Base-by-base conservation (phyloP, 2,329 filamentous ascomycete genomes). In the Fusarium sp. region DNA sequence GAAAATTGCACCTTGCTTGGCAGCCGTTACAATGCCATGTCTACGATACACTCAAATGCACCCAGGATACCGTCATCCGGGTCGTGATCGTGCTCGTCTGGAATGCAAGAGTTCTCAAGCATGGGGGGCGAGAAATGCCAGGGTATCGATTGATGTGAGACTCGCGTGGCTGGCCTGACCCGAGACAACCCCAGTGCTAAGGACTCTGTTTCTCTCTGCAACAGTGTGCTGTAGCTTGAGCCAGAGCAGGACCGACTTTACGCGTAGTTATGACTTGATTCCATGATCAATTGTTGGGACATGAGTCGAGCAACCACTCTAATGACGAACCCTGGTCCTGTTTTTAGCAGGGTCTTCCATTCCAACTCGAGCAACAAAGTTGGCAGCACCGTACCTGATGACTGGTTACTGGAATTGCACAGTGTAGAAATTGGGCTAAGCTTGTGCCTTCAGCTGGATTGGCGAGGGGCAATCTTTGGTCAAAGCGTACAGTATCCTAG, bases 151-250 rank as follows among this genome's bases (percentile, higher is more conserved):
- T 10, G 9, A 40, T 46, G 51, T 67, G 53, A 62, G 61, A 64
- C 64, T 58, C 65, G 66, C 58, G 59, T 70, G 69, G 68, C 72
- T 48, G 51, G 53, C 57, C 72, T 48, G 51, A 50, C 57, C 69
- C 59, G 69, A 74, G 69, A 74, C 53, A 71, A 36, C 40, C 38
- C 20, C 13, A 45, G 45, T 44, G 42, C 44, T 34, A 39, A 26
- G 36, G 39, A 53, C 24, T 52, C 40, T 61, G 50, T 53, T 45
- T 63, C 48, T 36, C 39, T 24, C 58, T 38, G 40, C 33, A n/a
- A 55, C 48, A 61, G 31, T 53, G 20, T 40, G 40, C 26, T 28
- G 33, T 40, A 24, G 34, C 36, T 9, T n/a, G 24, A 33, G n/a
- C n/a, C 31, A 50, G 6, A 40, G 7, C 33, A 43, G 36, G 34